phyloP scores from a whole-genome alignment of 306 rosid species.

The Vicia faba region DNA sequence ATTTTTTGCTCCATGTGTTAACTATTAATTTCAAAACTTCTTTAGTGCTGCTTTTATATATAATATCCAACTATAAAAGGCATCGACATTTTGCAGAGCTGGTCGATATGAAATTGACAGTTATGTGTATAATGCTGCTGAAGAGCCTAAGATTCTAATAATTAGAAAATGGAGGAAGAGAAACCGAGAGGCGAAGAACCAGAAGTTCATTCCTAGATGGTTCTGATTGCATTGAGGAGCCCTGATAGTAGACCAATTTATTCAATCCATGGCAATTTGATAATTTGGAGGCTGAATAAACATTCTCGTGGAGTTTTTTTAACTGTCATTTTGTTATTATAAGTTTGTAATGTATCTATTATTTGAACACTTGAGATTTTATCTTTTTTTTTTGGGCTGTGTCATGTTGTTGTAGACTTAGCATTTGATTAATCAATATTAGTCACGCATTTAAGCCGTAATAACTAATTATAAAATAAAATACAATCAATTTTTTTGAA shows the following conservation, averaged over 20 bases:
- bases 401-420: conserved; percentile 26
- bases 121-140: conserved; percentile 73
- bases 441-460: too few relatives aligned
- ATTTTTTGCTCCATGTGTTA: conserved; percentile 10
- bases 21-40: background rate
- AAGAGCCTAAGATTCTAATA: conserved; percentile 83
- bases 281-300: conserved; percentile 46
- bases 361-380: conserved; percentile 31
- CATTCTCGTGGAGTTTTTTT: conserved; percentile 34
- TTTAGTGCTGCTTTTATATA: background rate
- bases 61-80: too few relatives aligned
- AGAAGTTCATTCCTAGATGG: conserved; percentile 68
- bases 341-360: conserved; percentile 38
- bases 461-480: too few relatives aligned
- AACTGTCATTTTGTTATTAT: conserved; percentile 12
- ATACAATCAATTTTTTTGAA: too few relatives aligned
- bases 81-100: conserved; percentile 72
- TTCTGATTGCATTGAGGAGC: conserved; percentile 47
- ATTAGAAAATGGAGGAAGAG: conserved; percentile 94
- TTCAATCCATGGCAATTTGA: conserved; percentile 84
- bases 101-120: conserved; percentile 96
- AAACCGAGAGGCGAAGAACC: conserved; percentile 59
- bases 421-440: conserved; percentile 29
- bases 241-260: conserved; percentile 45
- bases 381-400: conserved; percentile 3